Conservation (phyloP, 2,329 filamentous ascomycete genomes). For the Colletotrichum sp. region DNA sequence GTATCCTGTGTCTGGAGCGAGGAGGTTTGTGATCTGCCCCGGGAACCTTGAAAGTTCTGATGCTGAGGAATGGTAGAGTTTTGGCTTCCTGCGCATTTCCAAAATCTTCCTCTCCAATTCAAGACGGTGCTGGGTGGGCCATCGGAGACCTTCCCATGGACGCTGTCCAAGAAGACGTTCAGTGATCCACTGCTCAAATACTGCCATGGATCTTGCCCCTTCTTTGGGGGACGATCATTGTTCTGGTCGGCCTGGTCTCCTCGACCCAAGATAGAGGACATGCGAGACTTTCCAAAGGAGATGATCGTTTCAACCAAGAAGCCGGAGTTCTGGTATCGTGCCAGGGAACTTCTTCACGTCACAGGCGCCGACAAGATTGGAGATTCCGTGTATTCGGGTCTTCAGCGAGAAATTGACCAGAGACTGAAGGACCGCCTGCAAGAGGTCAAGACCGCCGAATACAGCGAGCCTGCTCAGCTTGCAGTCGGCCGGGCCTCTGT, state of each 20-base stretch:
- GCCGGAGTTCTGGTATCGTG: rapidly evolving
- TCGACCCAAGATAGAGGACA: rapidly evolving
- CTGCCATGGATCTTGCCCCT: background rate
- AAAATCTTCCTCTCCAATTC: background rate
- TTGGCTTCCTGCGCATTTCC: background rate
- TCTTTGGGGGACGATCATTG: background rate
- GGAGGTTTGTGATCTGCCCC: background rate
- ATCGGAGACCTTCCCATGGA: background rate
- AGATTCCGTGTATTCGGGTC: background rate
- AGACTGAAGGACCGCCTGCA: background rate
- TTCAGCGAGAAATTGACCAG: background rate
- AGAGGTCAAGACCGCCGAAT: background rate
- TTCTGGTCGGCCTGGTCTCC: background rate
- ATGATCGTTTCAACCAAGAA: background rate
- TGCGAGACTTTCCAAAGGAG: background rate
- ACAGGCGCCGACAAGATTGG: background rate
- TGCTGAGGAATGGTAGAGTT: background rate
- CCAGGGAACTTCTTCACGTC: rapidly evolving
- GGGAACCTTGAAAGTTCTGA: rapidly evolving
- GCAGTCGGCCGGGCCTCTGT: background rate
- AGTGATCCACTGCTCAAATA: background rate
- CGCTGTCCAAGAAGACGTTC: background rate
- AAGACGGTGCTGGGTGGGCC: background rate
- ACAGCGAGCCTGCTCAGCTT: background rate
- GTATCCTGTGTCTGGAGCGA: background rate